A percentile compares a stretch with the other conserved stretches of the same genome.
These are phyloP conservation scores for Ustilago shanxiensis DNA, from an alignment of 1,284 basidiomycete genomes.

Conservation along the genomic window DNA sequence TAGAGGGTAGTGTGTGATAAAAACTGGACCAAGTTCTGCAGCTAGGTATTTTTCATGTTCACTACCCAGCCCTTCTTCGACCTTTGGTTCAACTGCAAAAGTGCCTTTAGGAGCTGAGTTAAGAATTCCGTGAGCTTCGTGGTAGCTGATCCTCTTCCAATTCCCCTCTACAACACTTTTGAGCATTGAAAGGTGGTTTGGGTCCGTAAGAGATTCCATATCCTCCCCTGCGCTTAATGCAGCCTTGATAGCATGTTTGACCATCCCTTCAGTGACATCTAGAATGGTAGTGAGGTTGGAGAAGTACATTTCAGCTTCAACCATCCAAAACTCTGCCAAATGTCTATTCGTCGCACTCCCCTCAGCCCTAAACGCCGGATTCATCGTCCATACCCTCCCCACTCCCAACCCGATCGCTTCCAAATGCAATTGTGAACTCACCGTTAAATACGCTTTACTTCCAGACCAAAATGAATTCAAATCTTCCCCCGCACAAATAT, in stretches of 20 bases:
- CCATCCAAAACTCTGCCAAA: conserved; percentile 98
- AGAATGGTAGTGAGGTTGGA: conserved; percentile 44
- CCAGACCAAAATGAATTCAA: conserved; percentile 55
- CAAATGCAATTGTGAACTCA: conserved; percentile 94
- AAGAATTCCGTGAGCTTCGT: conserved; percentile 79
- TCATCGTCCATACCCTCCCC: conserved; percentile 87
- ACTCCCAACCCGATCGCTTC: conserved; percentile 83
- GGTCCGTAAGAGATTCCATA: conserved; percentile 31
- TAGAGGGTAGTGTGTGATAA: conserved; percentile 90
- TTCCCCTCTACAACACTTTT: background rate
- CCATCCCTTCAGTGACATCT: conserved; percentile 46
- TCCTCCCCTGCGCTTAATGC: conserved; percentile 37
- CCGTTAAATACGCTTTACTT: conserved; percentile 84
- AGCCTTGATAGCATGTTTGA: conserved; percentile 32
- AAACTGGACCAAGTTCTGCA: conserved; percentile 80
- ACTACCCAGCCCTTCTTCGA: conserved; percentile 82
- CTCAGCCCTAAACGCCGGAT: conserved; percentile 93
- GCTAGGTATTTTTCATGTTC: conserved; percentile 95
- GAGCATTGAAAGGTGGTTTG: conserved; percentile 7
- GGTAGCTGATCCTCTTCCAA: conserved; percentile 85
- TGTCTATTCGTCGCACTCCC: conserved; percentile 89
- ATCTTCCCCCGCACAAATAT: conserved; percentile 18
- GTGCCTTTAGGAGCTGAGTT: background rate
- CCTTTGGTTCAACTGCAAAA: conserved; percentile 73
- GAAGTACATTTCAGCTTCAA: conserved; percentile 79